A percentile compares a stretch with the other conserved stretches of the same genome.
Conservation (phyloP, 371 early-diverging fungal species). For the Lichtheimia hyalospora region DNA sequence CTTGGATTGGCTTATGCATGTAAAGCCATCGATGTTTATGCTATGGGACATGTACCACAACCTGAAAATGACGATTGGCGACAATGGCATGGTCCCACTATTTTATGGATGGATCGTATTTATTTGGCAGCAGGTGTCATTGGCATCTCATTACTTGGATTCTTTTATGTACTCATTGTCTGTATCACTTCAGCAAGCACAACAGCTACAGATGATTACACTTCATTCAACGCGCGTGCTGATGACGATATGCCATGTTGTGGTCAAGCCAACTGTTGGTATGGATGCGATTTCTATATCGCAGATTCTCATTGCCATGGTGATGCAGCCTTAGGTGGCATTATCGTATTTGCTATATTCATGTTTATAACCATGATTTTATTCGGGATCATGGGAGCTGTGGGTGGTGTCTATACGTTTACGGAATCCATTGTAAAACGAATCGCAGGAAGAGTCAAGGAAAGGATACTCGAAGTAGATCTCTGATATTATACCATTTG, state of each 20-base stretch:
- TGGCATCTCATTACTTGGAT: constrained; percentile 16
- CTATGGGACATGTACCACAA: constrained; percentile 7
- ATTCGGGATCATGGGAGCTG: constrained; percentile 27
- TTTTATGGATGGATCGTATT: constrained; percentile 24
- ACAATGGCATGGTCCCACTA: constrained; percentile 20
- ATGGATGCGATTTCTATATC: constrained; percentile 14
- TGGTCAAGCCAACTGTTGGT: constrained; percentile 14
- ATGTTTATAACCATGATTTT: constrained; percentile 14
- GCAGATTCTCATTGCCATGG: constrained; percentile 25
- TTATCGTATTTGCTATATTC: constrained; percentile 19
- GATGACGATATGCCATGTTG: constrained; percentile 3
- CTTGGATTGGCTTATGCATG: constrained; percentile 16
- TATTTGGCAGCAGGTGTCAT: constrained; percentile 22
- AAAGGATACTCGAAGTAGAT: constrained; percentile 19
- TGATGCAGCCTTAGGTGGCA: constrained; percentile 25
- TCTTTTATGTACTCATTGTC: constrained; percentile 16
- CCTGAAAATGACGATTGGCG: constrained; percentile 16
- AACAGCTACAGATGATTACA: background rate
- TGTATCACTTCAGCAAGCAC: background rate
- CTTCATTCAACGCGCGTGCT: background rate
- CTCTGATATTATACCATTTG: background rate
- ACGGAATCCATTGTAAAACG: constrained; percentile 22
- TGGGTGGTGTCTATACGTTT: constrained; percentile 22
- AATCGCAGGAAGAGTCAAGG: constrained; percentile 20
- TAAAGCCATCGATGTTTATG: constrained; percentile 16